These are phyloP conservation scores for Geum urbanum DNA, from an alignment of 306 rosid species.

Conservation along the genomic window DNA sequence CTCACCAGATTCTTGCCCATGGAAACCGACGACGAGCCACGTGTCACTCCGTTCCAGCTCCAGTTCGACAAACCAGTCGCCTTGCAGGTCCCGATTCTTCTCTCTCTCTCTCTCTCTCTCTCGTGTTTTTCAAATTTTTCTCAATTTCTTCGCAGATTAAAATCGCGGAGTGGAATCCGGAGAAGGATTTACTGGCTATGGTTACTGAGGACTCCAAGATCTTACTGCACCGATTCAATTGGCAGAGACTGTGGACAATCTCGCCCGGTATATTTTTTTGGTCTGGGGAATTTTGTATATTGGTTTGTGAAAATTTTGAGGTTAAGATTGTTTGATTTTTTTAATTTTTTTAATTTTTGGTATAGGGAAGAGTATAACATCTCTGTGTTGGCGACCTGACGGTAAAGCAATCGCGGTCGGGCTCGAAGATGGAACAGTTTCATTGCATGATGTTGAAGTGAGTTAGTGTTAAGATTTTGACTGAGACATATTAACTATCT, in stretches of 20 bases:
- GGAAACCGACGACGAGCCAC: slow-evolving; percentile 71
- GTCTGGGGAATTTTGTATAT: neutral
- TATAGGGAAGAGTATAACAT: slow-evolving; percentile 59
- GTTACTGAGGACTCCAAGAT: slow-evolving; percentile 86
- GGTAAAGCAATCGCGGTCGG: slow-evolving; percentile 89
- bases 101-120: neutral
- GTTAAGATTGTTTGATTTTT: neutral
- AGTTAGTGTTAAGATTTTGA: slow-evolving; percentile 22
- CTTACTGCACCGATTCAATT: slow-evolving; percentile 90
- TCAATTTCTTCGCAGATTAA: slow-evolving; percentile 34
- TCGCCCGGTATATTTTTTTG: slow-evolving; percentile 59
- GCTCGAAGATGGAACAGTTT: slow-evolving; percentile 83
- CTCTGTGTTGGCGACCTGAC: slow-evolving; percentile 92
- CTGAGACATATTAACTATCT: neutral
- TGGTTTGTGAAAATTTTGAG: neutral
- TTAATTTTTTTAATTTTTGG: neutral
- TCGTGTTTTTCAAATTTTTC: neutral
- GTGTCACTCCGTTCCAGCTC: slow-evolving; percentile 79
- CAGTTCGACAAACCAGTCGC: slow-evolving; percentile 87
- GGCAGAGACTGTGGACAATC: slow-evolving; percentile 96
- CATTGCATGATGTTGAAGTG: slow-evolving; percentile 92
- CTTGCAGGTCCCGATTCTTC: slow-evolving; percentile 56
- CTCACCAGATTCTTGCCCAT: slow-evolving; percentile 24
- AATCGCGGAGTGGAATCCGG: slow-evolving; percentile 98
- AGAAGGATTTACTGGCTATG: slow-evolving; percentile 97